These are phyloP conservation scores for Lachancea sp. DNA, from an alignment of 805 yeast genomes.

Conservation along the genomic window DNA sequence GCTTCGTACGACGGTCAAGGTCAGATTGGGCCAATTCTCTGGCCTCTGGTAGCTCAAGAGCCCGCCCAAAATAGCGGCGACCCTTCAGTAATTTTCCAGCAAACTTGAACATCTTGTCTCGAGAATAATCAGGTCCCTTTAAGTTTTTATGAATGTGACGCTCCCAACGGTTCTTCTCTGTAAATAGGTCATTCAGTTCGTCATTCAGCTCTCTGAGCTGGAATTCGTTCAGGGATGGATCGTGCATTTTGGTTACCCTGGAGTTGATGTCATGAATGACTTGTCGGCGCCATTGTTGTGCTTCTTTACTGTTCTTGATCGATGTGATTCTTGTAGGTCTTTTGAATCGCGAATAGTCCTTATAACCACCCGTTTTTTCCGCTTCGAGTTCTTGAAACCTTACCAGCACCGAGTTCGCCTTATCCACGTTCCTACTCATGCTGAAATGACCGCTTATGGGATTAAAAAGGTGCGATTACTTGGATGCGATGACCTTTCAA, in stretches of 20 bases:
- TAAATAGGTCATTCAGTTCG: constrained; percentile 55
- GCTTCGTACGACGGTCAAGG: constrained; percentile 19
- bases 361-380: constrained; percentile 46
- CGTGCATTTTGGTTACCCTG: constrained; percentile 57
- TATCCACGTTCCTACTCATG: constrained; percentile 76
- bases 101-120: constrained; percentile 16
- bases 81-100: constrained; percentile 40
- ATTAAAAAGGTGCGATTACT: too few species aligned
- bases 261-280: constrained; percentile 58
- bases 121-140: constrained; percentile 66
- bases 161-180: constrained; percentile 76
- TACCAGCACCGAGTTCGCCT: constrained; percentile 63
- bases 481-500: not conserved
- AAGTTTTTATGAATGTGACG: constrained; percentile 51
- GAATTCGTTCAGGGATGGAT: constrained; percentile 47
- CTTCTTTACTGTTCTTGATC: constrained; percentile 52
- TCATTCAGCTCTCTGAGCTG: constrained; percentile 73
- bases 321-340: constrained; percentile 56
- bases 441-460: too few species aligned
- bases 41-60: constrained; percentile 73
- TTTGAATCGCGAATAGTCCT: constrained; percentile 47
- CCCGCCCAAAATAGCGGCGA: constrained; percentile 75
- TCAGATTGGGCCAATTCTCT: constrained; percentile 39
- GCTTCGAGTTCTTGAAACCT: constrained; percentile 59
- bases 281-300: constrained; percentile 63